Evolutionary conservation across 1,284 basidiomycete species (phyloP).

Genomic region (Moesziomyces sp.): DNA sequence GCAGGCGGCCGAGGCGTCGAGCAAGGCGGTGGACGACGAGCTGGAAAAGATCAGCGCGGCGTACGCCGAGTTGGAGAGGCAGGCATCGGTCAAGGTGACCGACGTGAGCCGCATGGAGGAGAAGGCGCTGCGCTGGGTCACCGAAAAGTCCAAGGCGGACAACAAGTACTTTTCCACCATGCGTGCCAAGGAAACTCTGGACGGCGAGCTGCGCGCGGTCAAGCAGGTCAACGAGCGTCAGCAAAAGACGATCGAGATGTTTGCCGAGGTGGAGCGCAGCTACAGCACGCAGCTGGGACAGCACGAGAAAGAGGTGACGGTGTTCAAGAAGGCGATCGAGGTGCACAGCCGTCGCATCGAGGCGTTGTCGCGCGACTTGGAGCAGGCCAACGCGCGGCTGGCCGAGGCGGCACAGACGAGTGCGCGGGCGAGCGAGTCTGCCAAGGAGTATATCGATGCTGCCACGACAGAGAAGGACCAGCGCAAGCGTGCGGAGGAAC

Average conservation of each 20-base stretch:
- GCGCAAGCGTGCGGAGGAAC: constrained; percentile 50
- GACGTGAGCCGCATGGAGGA: constrained; percentile 83
- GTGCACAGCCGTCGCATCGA: constrained; percentile 55
- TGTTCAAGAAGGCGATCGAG: constrained; percentile 55
- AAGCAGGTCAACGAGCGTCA: constrained; percentile 80
- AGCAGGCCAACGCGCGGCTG: constrained; percentile 49
- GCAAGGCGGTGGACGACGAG: constrained; percentile 75
- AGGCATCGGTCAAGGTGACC: constrained; percentile 84
- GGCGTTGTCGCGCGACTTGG: constrained; percentile 65
- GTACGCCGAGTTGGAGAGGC: constrained; percentile 86
- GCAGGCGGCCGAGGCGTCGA: constrained; percentile 57
- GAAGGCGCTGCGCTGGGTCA: constrained; percentile 71
- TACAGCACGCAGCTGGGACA: constrained; percentile 74
- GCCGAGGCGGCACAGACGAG: constrained; percentile 38
- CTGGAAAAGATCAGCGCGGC: constrained; percentile 85
- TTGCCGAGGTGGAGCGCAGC: constrained; percentile 76
- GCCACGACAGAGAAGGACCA: constrained; percentile 38
- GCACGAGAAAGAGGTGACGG: constrained; percentile 71
- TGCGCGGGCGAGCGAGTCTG: constrained; percentile 45
- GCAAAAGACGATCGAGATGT: constrained; percentile 78
- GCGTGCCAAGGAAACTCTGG: constrained; percentile 85
- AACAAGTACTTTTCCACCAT: constrained; percentile 93
- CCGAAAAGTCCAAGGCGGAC: constrained; percentile 86
- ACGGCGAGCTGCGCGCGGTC: constrained; percentile 79
- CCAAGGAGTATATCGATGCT: constrained; percentile 48